Conservation (phyloP, 176 grass and related monocot genomes). For the Thalia dealbata region DNA sequence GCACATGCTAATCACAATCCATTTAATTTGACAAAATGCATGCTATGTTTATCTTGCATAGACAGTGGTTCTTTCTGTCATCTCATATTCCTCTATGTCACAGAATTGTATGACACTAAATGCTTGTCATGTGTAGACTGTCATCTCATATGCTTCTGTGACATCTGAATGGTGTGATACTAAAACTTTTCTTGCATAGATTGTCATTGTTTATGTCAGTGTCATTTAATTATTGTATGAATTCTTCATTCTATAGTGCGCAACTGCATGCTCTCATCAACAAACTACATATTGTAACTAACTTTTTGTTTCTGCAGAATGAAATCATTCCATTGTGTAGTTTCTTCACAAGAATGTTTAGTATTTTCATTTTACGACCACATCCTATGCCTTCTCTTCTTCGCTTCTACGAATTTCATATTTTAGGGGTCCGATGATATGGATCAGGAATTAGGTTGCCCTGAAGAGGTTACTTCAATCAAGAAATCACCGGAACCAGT, state of each 20-base stretch:
- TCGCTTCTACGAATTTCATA: slow-evolving; percentile 8
- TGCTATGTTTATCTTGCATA: no score
- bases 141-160: no score
- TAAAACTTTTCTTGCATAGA: background rate
- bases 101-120: no score
- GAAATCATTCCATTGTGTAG: no score
- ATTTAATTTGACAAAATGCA: background rate
- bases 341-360: background rate
- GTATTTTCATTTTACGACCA: background rate
- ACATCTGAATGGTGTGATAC: background rate
- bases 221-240: no score
- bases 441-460: slow-evolving; percentile 34
- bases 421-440: slow-evolving; percentile 44
- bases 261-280: background rate
- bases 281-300: background rate
- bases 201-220: background rate
- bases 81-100: no score
- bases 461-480: slow-evolving; percentile 38
- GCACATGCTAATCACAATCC: background rate
- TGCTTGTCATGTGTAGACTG: no score
- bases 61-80: no score
- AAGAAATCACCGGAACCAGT: slow-evolving; percentile 14
- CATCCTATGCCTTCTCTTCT: background rate
- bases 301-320: background rate
- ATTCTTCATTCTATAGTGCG: no score